These are phyloP conservation scores for Xylaria sp. DNA, from an alignment of 2,329 filamentous ascomycete species.

Conservation along the genomic window DNA sequence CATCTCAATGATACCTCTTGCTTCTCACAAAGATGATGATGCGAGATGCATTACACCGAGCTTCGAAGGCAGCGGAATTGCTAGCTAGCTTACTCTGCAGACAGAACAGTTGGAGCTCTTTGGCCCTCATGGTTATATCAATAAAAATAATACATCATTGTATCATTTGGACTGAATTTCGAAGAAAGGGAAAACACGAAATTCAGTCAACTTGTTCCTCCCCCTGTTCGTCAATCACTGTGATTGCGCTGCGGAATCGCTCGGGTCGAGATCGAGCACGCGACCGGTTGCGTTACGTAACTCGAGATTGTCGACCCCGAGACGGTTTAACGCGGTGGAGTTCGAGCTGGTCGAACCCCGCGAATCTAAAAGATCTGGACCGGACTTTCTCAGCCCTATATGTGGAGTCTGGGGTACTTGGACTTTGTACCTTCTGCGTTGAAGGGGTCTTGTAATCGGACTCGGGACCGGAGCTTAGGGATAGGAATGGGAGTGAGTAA, in stretches of 20 bases:
- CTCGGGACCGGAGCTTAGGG: too few species aligned
- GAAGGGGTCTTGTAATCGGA: too few species aligned
- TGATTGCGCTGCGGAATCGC: too few species aligned
- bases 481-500: too few species aligned
- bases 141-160: not conserved
- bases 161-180: not conserved
- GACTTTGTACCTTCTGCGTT: too few species aligned
- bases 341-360: too few species aligned
- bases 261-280: too few species aligned
- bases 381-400: not conserved
- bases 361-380: not conserved
- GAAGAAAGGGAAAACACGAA: too few species aligned
- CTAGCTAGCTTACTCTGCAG: not conserved
- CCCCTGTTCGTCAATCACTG: too few species aligned
- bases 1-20: slow-evolving; percentile 21
- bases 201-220: not conserved
- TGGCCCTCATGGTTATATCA: not conserved
- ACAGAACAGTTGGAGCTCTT: not conserved
- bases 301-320: too few species aligned
- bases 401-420: not conserved
- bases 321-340: too few species aligned
- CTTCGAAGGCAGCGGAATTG: not conserved
- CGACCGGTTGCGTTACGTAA: too few species aligned
- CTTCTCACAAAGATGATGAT: slow-evolving; percentile 13
- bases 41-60: slow-evolving; percentile 6